phyloP scores from a whole-genome alignment of 495 filamentous ascomycete genomes.

The Aspergillus incahuasiensis region DNA sequence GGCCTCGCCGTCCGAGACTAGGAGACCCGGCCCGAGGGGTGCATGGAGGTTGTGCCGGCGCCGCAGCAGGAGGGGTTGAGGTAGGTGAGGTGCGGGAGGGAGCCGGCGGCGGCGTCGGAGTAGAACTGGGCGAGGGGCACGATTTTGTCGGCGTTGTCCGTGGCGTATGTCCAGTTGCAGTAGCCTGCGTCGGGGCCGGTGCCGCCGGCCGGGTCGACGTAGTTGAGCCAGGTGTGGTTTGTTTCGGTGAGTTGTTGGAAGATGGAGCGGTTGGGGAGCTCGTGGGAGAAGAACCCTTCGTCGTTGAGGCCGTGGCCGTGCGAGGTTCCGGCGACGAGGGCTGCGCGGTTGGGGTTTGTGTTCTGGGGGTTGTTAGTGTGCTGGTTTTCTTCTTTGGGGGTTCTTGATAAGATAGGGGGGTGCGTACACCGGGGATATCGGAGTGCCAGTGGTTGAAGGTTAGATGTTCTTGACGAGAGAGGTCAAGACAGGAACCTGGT shows the following conservation, averaged over 20 bases:
- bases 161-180: constrained; percentile 41
- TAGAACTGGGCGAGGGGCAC: constrained; percentile 32
- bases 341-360: constrained; percentile 47
- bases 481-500: constrained; percentile 44
- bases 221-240: constrained; percentile 46
- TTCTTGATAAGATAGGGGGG: neutral
- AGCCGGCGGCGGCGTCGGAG: constrained; percentile 33
- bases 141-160: constrained; percentile 29
- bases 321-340: constrained; percentile 43
- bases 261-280: constrained; percentile 39
- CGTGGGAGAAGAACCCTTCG: constrained; percentile 30
- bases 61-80: constrained; percentile 51
- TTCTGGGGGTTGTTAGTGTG: constrained; percentile 23
- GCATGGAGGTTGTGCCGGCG: constrained; percentile 41
- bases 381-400: neutral
- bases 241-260: constrained; percentile 46
- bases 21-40: constrained; percentile 42
- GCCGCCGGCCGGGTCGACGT: constrained; percentile 40
- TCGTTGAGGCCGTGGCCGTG: constrained; percentile 47
- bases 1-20: constrained; percentile 43
- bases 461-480: constrained; percentile 44
- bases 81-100: constrained; percentile 44
- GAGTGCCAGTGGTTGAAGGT: constrained; percentile 52
- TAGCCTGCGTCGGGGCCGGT: constrained; percentile 30
- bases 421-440: constrained; percentile 42